Evolutionary conservation across 345 rosid species (phyloP), one percentile per base, ranked within the genome.

Genomic region (Bruguiera sexangula): DNA sequence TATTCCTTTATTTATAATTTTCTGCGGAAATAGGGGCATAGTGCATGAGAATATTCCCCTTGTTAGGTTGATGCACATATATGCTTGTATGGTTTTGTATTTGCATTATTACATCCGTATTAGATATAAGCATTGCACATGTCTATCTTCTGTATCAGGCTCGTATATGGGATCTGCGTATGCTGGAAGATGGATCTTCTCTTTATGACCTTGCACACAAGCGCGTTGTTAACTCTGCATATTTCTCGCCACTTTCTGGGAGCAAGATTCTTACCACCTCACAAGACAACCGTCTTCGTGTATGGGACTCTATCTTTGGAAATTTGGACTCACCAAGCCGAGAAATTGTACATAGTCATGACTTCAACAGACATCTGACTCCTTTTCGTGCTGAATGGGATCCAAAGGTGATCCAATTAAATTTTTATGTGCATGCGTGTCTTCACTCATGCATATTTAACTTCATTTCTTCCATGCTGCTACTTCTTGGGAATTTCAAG

Each of bases 381-480:
- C 96, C 98, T 31, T 95, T 92, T 67, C 87, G 90, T 71, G 99
- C 93, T 81, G 99, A 94, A 77, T 95, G 99, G 99, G 99, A 95
- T 83, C 98, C 98, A 19, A 92, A 88, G 98, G 99, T 92, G 55
- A 69, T 79, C 39, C 31, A 65, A 63, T 32, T 26, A 20, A 29
- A 43, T 20, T 30, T 10, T 2, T 9, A 57, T 8, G 18, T 6
- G 30, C 20, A 34, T 39, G 39, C 24, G 46, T 60, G 30, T 30
- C 24, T 56, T 22, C 29, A 22, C 60, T 21, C 29, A 15, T 56
- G 60, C 60, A 56, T 56, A 56, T 56, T 22, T 55, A 55, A 21
- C n/a, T 6, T 18, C 59, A 39, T 36, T 36, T 18, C 39, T 30
- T 58, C 11, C 1, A 1, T 62, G 51, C 6, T n/a, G 8, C 34